Conservation (phyloP, 257 asterid genomes). For the Craterostigma plantagineum region DNA sequence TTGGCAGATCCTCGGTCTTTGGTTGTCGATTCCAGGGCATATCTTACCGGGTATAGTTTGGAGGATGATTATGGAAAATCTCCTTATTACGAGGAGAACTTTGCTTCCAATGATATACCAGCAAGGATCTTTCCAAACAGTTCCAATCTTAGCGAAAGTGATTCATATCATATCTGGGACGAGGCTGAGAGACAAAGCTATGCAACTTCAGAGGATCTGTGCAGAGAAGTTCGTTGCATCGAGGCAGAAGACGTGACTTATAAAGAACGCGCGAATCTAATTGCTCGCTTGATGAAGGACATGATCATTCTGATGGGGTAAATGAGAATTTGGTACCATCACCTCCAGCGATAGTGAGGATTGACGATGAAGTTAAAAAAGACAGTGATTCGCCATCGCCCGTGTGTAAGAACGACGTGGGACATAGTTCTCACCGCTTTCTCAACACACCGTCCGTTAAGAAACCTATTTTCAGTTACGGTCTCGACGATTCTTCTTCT, state of each 20-base stretch:
- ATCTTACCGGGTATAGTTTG: slow-evolving; percentile 51
- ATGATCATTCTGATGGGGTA: slow-evolving; percentile 9
- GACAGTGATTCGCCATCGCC: slow-evolving; percentile 7
- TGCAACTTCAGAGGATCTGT: slow-evolving; percentile 49
- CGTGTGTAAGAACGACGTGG: too few relatives aligned
- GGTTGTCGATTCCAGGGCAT: too few relatives aligned
- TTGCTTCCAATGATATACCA: slow-evolving; percentile 17
- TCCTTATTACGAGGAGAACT: slow-evolving; percentile 11
- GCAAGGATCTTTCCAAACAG: slow-evolving; percentile 18
- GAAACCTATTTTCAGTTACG: slow-evolving; percentile 23
- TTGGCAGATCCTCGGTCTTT: too few relatives aligned
- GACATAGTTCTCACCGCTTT: too few relatives aligned
- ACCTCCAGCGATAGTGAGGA: neutral
- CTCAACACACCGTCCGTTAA: slow-evolving; percentile 12
- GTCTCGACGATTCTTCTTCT: slow-evolving; percentile 17
- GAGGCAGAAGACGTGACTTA: slow-evolving; percentile 18
- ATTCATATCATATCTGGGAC: slow-evolving; percentile 62
- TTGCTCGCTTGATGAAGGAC: too few relatives aligned
- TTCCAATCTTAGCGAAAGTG: slow-evolving; percentile 42
- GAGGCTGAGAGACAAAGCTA: slow-evolving; percentile 59
- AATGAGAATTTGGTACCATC: neutral
- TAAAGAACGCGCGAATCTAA: slow-evolving; percentile 16
- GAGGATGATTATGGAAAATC: slow-evolving; percentile 31
- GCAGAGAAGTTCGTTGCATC: slow-evolving; percentile 74
- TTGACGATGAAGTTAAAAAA: neutral